Evolutionary conservation across 2,329 filamentous ascomycete genomes (phyloP), one percentile per base, ranked within the genome.

Genomic region (Chrysoporthe puriensis): DNA sequence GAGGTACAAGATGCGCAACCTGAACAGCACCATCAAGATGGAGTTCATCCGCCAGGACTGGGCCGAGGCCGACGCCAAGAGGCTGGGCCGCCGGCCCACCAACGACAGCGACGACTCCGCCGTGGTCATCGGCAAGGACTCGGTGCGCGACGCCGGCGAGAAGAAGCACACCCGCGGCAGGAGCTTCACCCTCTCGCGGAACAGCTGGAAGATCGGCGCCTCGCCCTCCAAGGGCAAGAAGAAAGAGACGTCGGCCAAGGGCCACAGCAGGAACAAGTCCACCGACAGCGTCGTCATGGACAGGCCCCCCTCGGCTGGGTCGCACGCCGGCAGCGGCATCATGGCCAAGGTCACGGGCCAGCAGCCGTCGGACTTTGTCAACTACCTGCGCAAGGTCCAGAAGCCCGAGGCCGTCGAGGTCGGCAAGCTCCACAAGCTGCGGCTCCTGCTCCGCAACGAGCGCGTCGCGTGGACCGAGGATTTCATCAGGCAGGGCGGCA

Each of bases 381-480:
- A 87, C 32, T 97, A 97, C 76, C 81, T 97, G 73, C 87, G 88
- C 74, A 94, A 93, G 78, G 90, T 92, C 1, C 90, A 90, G 72
- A 91, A 93, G 79, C 94, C 94, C 0, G 88, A 96, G 74, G 83
- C 89, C 50, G 90, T 97, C 11, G 95, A 98, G 77, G 92, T 98
- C n/a, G 94, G 94, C 57, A 95, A 96, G 77, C 81, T 99, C 46
- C 96, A 98, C 81, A 98, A 98, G 80, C 85, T 99, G 58, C 89
- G 95, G 16, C 85, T 97, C 26, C 81, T 98, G 63, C 84, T 99
- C 64, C 89, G 96, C 21, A 98, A 98, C 75, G 96, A 99, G 81
- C 97, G 95, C 0, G 93, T 99, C 6, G 88, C 91, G 14, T 99
- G 96, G 96, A 96, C 96, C 3, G 93, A 98, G 76, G 87, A 90